Percentiles rank a stretch among this genome's conserved stretches.
Conservation (phyloP, 306 rosid species). For the Trifolium pratense region DNA sequence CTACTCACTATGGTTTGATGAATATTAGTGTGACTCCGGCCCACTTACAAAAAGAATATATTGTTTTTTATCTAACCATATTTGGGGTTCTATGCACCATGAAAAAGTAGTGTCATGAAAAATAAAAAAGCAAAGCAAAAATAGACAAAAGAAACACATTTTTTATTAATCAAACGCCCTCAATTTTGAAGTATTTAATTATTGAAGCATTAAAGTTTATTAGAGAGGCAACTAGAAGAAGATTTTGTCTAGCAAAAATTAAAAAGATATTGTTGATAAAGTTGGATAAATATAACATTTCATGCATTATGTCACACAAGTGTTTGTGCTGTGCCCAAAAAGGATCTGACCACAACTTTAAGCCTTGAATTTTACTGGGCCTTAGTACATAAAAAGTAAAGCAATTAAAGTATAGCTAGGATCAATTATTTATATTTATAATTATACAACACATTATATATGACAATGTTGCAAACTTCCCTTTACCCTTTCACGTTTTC, state of each 20-base stretch:
- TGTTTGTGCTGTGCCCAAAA: constrained; percentile 55
- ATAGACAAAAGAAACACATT: constrained; percentile 52
- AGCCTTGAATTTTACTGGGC: constrained; percentile 42
- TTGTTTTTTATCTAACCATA: constrained; percentile 47
- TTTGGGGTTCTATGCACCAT: constrained; percentile 58
- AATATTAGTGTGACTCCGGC: constrained; percentile 44
- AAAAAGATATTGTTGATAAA: constrained; percentile 51
- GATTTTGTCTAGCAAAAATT: constrained; percentile 50
- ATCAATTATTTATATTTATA: constrained; percentile 36
- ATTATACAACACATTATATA: constrained; percentile 34
- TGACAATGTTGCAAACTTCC: constrained; percentile 44
- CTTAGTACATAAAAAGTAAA: constrained; percentile 45
- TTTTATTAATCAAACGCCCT: constrained; percentile 44
- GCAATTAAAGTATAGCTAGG: constrained; percentile 37
- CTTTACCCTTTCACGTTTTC: constrained; percentile 44
- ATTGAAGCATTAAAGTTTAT: constrained; percentile 55
- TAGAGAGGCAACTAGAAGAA: constrained; percentile 57
- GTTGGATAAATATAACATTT: constrained; percentile 61
- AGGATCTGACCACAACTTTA: constrained; percentile 59
- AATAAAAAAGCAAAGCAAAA: constrained; percentile 46
- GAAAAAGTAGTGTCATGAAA: constrained; percentile 40
- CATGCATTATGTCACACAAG: constrained; percentile 49
- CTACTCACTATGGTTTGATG: constrained; percentile 1
- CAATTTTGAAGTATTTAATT: constrained; percentile 47
- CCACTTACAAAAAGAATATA: constrained; percentile 60